phyloP scores from a whole-genome alignment of 805 yeast genomes.

The Saccharomycopsis amapae region DNA sequence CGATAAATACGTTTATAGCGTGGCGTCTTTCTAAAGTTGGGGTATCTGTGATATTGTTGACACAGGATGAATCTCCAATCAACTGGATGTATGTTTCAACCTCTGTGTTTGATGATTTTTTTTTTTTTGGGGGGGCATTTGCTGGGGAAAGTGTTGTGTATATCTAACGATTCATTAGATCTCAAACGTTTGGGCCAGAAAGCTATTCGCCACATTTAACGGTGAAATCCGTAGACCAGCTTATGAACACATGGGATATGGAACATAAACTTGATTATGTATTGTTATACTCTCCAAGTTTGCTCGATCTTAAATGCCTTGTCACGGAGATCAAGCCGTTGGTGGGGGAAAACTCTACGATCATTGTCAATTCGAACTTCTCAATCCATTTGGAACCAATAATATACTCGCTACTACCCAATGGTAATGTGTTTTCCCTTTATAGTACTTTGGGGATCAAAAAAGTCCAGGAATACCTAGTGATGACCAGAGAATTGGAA shows the following conservation, averaged over 20 bases:
- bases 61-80: conserved; percentile 3
- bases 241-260: background rate
- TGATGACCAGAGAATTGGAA: too few species aligned
- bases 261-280: conserved; percentile 3
- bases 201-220: background rate
- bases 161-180: too few species aligned
- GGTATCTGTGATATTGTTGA: background rate
- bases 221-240: background rate
- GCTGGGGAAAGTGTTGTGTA: too few species aligned
- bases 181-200: background rate
- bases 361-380: conserved; percentile 3
- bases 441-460: background rate
- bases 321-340: background rate
- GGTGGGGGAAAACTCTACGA: background rate
- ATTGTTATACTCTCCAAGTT: background rate
- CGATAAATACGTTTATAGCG: conserved; percentile 7
- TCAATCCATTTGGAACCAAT: conserved; percentile 8
- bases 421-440: background rate
- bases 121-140: too few species aligned
- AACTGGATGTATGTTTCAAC: conserved; percentile 13
- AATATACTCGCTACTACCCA: background rate
- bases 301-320: background rate
- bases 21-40: conserved; percentile 9
- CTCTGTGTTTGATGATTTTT: too few species aligned
- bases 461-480: background rate